These are phyloP conservation scores for Fusarium buxicola DNA, from an alignment of 2,329 filamentous ascomycete species.

Conservation along the genomic window DNA sequence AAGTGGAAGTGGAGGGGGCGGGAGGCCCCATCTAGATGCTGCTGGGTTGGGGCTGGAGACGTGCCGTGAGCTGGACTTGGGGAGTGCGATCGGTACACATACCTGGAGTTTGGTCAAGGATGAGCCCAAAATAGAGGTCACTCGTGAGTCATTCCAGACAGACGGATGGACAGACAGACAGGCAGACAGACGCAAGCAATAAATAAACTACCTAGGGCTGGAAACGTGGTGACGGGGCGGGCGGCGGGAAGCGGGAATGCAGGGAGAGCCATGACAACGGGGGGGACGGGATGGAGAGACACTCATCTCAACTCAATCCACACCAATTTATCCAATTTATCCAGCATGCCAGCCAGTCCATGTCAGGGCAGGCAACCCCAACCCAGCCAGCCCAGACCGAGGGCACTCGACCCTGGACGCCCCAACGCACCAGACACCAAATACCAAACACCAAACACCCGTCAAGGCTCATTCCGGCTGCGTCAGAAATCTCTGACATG, in stretches of 20 bases:
- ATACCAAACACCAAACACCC: slow-evolving; percentile 23
- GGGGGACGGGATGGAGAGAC: slow-evolving; percentile 8
- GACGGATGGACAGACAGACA: too few species aligned
- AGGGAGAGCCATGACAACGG: slow-evolving; percentile 38
- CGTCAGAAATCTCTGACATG: slow-evolving; percentile 36
- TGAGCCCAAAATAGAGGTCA: slow-evolving; percentile 16
- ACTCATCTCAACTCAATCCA: slow-evolving; percentile 33
- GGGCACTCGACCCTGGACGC: too few species aligned
- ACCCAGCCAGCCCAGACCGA: slow-evolving; percentile 13
- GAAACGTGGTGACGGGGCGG: slow-evolving; percentile 40
- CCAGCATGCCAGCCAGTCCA: slow-evolving; percentile 23
- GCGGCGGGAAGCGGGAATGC: slow-evolving; percentile 40
- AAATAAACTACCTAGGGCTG: slow-evolving; percentile 32
- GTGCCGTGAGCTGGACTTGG: slow-evolving; percentile 6
- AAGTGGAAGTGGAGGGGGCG: slow-evolving; percentile 24
- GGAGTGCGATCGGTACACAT: slow-evolving; percentile 31
- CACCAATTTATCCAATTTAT: slow-evolving; percentile 26
- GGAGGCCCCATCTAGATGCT: slow-evolving; percentile 24
- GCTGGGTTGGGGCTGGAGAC: slow-evolving; percentile 35
- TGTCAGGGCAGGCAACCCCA: slow-evolving; percentile 26
- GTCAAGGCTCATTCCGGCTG: slow-evolving; percentile 27
- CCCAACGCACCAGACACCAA: too few species aligned
- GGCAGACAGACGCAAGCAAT: slow-evolving; percentile 25
- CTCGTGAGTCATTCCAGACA: neutral
- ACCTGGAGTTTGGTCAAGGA: slow-evolving; percentile 17